Percentiles rank a stretch among this genome's conserved stretches.
Evolutionary conservation across 768 basidiomycete genomes (phyloP).

Genomic region (Pleurotus djamor): DNA sequence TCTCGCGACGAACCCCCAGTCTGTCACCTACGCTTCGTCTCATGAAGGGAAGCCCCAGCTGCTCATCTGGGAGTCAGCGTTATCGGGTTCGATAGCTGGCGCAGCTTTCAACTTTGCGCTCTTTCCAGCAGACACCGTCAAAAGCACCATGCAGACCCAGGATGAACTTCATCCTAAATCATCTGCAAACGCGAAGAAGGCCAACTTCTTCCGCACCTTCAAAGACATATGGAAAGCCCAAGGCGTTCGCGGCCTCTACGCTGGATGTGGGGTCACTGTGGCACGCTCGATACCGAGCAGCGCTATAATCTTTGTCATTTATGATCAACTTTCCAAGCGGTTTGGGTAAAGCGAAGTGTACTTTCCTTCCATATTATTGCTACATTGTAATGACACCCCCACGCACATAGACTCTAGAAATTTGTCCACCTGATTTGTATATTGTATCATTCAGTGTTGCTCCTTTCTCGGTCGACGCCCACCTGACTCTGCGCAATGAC

Average conservation of each 20-base stretch:
- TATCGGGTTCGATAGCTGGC: conserved; percentile 79
- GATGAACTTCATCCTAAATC: conserved; percentile 65
- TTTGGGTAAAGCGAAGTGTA: conserved; percentile 23
- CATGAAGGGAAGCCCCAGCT: conserved; percentile 21
- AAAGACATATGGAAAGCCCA: conserved; percentile 69
- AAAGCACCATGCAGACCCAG: conserved; percentile 88
- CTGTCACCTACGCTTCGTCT: conserved; percentile 8
- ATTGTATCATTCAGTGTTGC: too few species aligned
- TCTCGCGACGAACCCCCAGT: conserved; percentile 11
- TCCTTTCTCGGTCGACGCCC: too few species aligned
- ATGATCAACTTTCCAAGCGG: conserved; percentile 61
- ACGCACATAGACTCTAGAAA: too few species aligned
- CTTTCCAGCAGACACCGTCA: conserved; percentile 90
- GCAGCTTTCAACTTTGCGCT: conserved; percentile 76
- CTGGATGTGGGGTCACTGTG: conserved; percentile 87
- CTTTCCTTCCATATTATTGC: too few species aligned
- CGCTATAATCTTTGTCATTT: conserved; percentile 88
- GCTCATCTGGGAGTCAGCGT: conserved; percentile 72
- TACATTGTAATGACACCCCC: too few species aligned
- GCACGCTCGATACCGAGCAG: conserved; percentile 81
- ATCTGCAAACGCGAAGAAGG: conserved; percentile 10
- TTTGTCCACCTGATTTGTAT: too few species aligned
- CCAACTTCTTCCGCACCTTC: conserved; percentile 58
- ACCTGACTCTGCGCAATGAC: too few species aligned
- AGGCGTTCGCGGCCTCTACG: conserved; percentile 79